Percentiles rank a stretch among this genome's conserved stretches.
Evolutionary conservation across 345 rosid genomes (phyloP).

Genomic region (Dipteronia sinensis): DNA sequence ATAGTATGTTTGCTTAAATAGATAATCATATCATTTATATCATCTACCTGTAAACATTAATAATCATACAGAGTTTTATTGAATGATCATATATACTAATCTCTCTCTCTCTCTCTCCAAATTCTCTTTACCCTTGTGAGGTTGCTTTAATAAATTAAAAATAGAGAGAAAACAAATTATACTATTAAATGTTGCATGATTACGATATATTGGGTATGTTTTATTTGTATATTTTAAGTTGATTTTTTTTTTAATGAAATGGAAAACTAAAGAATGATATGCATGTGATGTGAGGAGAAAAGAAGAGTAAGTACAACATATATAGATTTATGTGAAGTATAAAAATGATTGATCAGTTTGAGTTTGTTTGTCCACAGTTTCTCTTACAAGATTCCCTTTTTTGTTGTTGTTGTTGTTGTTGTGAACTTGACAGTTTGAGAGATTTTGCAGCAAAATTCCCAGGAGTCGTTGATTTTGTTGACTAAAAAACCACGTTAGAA

Average conservation of each 20-base stretch:
- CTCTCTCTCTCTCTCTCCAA: no score
- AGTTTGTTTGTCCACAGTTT: neutral
- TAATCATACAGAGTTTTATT: no score
- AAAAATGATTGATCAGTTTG: neutral
- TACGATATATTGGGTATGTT: neutral
- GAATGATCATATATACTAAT: no score
- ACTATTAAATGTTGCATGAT: neutral
- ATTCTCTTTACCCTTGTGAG: no score
- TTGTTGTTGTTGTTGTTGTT: no score
- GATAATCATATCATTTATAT: no score
- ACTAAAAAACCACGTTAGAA: neutral
- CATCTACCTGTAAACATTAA: no score
- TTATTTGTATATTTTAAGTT: neutral
- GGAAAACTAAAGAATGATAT: constrained; percentile 9
- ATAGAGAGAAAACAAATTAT: no score
- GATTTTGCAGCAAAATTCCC: constrained; percentile 6
- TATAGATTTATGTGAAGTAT: neutral
- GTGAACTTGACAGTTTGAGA: constrained; percentile 10
- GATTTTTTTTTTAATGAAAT: neutral
- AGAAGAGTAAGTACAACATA: neutral
- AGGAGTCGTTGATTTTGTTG: constrained; percentile 7
- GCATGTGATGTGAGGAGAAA: constrained; percentile 1
- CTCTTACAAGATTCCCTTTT: constrained; percentile 2
- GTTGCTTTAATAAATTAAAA: no score
- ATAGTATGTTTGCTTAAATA: no score